phyloP scores from a whole-genome alignment of 345 rosid species.

The Litchi chinensis region DNA sequence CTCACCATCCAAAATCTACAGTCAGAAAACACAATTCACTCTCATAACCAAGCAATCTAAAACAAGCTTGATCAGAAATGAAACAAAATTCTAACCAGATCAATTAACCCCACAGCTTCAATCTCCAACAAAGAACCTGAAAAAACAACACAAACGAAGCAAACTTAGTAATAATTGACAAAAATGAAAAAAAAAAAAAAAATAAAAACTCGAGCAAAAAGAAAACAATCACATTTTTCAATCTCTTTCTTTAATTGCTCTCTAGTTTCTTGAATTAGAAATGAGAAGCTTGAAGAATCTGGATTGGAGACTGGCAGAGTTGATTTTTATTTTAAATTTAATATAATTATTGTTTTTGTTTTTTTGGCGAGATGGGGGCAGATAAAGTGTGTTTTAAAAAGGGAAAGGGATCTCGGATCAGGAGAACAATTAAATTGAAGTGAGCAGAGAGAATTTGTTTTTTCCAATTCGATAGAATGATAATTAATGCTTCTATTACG shows the following conservation, averaged over 20 bases:
- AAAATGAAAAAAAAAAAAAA: neutral
- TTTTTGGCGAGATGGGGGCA: slow-evolving; percentile 8
- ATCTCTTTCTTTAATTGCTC: neutral
- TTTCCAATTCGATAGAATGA: no score
- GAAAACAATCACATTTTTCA: neutral
- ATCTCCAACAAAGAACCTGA: neutral
- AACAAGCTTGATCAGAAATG: neutral
- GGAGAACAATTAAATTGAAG: slow-evolving; percentile 7
- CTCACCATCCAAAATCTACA: neutral
- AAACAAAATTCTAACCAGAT: neutral
- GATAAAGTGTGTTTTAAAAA: neutral
- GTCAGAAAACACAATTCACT: neutral
- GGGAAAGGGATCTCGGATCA: slow-evolving; percentile 25
- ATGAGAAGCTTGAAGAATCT: slow-evolving; percentile 1
- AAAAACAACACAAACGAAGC: neutral
- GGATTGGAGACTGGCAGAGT: neutral
- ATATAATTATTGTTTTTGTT: neutral
- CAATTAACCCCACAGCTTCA: neutral
- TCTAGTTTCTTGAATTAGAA: neutral
- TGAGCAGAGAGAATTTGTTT: no score
- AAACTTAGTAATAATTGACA: neutral
- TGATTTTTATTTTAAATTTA: neutral
- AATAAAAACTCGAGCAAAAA: neutral
- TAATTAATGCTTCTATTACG: no score
- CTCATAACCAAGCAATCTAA: neutral